Percentiles rank a stretch among this genome's conserved stretches.
Conservation (phyloP, 805 yeast genomes). For the Saccharomycopsis lassenensis region DNA sequence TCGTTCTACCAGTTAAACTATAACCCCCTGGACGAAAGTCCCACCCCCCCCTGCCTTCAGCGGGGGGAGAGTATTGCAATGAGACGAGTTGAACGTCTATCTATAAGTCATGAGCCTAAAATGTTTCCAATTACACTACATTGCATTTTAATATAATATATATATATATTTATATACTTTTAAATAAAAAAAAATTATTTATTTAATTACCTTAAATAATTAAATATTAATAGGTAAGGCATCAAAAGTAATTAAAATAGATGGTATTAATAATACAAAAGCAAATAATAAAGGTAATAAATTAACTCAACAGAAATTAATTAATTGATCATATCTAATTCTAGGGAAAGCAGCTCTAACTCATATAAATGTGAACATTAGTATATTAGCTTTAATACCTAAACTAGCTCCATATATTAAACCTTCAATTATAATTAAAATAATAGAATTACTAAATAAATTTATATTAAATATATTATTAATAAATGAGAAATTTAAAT, state of each 20-base stretch:
- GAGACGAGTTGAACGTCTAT: slow-evolving; percentile 6
- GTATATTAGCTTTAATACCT: slow-evolving; percentile 3
- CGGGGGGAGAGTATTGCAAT: slow-evolving; percentile 1
- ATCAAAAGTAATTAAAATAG: neutral
- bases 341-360: slow-evolving; percentile 10
- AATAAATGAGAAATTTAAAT: slow-evolving; percentile 1
- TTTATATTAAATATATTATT: slow-evolving; percentile 1
- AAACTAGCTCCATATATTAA: slow-evolving; percentile 4
- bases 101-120: slow-evolving; percentile 5
- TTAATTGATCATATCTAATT: slow-evolving; percentile 4
- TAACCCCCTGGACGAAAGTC: slow-evolving; percentile 4
- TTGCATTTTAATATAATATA: slow-evolving; percentile 1
- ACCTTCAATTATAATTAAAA: slow-evolving; percentile 3
- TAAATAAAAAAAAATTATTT: too few species aligned
- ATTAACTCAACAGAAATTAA: slow-evolving; percentile 7
- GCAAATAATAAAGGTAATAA: slow-evolving; percentile 6
- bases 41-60: too few species aligned
- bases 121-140: slow-evolving; percentile 5
- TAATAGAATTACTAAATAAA: slow-evolving; percentile 1
- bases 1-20: slow-evolving; percentile 7
- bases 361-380: slow-evolving; percentile 5
- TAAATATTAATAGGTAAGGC: slow-evolving; percentile 2
- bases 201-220: neutral
- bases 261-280: slow-evolving; percentile 1
- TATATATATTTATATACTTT: slow-evolving; percentile 1